Percentiles rank a stretch among this genome's conserved stretches.
phyloP scores from a whole-genome alignment of 73 alveolate species.

The Tetrahymena thermophila region DNA sequence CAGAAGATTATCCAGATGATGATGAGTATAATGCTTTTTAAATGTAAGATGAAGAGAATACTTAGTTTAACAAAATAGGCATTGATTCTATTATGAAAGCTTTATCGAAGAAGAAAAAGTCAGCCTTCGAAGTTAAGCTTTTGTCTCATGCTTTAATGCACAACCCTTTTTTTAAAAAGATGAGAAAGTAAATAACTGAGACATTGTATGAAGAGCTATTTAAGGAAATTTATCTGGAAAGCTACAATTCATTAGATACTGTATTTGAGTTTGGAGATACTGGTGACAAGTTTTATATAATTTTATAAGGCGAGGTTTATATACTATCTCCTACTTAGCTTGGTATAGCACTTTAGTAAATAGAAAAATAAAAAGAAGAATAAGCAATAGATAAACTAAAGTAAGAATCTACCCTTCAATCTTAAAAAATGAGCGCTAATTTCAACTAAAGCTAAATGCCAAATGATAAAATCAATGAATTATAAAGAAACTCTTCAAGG shows the following conservation, averaged over 20 bases:
- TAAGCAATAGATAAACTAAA: background rate
- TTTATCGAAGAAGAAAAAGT: background rate
- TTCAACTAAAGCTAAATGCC: background rate
- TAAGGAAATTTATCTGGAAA: background rate
- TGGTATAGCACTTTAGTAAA: background rate
- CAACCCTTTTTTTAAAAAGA: background rate
- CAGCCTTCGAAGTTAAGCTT: background rate
- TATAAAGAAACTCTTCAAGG: background rate
- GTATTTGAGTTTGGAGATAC: background rate
- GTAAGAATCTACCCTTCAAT: background rate
- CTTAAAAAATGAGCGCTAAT: background rate
- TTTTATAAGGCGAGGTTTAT: background rate
- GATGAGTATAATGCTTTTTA: background rate
- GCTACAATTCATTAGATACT: background rate
- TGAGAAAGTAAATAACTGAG: background rate
- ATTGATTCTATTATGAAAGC: background rate
- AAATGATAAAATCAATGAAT: background rate
- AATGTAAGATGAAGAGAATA: background rate
- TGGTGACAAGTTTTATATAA: background rate
- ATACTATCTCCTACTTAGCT: background rate
- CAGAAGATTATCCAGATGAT: background rate
- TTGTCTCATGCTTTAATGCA: background rate
- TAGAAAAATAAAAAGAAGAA: background rate
- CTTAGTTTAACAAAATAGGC: background rate
- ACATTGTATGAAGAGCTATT: background rate